Percentiles rank a stretch among this genome's conserved stretches.
These are phyloP conservation scores for Monilinia polystroma DNA, from an alignment of 2,329 filamentous ascomycete genomes.

Conservation along the genomic window DNA sequence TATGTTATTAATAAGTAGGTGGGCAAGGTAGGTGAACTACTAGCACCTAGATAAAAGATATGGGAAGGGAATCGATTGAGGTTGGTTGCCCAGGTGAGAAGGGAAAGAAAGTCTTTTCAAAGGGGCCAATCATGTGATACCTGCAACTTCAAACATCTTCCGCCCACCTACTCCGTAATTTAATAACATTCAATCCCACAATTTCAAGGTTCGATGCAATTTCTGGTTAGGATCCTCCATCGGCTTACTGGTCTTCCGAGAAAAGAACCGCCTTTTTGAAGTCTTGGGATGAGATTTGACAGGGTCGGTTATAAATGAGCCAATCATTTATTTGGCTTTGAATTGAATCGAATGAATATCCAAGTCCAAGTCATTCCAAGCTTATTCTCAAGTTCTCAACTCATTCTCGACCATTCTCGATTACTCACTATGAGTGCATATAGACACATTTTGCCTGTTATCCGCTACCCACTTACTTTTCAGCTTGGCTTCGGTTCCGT, in stretches of 20 bases:
- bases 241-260: neutral
- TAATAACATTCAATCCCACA: neutral
- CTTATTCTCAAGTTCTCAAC: neutral
- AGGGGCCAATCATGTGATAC: neutral
- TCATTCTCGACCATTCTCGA: neutral
- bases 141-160: neutral
- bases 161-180: neutral
- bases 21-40: neutral
- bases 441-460: neutral
- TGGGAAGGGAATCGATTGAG: neutral
- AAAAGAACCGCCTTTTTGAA: neutral
- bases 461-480: too few species aligned
- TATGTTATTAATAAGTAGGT: neutral
- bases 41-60: too few species aligned
- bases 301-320: constrained; percentile 3
- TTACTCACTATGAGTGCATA: constrained; percentile 1
- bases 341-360: too few species aligned
- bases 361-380: neutral
- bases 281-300: neutral
- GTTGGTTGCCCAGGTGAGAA: neutral
- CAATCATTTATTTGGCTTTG: neutral
- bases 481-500: neutral
- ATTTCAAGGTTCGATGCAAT: neutral
- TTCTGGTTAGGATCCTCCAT: neutral
- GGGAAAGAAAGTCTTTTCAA: too few species aligned